Conservation (phyloP, 257 asterid species). For the Plantago elongata region DNA sequence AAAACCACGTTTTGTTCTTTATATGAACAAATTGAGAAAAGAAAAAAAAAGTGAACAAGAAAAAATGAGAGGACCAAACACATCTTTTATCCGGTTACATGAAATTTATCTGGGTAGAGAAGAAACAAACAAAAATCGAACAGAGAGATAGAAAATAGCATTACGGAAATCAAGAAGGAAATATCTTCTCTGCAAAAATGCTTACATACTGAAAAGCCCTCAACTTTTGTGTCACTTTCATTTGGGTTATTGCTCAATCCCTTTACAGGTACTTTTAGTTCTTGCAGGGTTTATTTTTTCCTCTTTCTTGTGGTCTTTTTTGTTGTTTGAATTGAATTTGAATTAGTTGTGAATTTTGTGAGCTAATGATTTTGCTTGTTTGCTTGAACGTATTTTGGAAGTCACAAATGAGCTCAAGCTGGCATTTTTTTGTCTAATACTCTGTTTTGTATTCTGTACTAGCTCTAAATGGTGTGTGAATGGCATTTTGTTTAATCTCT, state of each 20-base stretch:
- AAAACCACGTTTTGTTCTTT: background rate
- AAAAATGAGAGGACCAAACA: slow-evolving; percentile 29
- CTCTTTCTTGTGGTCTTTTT: background rate
- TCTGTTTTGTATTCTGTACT: background rate
- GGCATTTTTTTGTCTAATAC: background rate
- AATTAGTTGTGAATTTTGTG: background rate
- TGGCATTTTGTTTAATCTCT: background rate
- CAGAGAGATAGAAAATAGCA: background rate
- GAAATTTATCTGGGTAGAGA: background rate
- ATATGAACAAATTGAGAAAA: background rate
- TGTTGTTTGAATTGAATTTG: background rate
- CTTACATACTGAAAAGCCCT: slow-evolving; percentile 7
- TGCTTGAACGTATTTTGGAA: slow-evolving; percentile 1
- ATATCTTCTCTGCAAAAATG: slow-evolving; percentile 30
- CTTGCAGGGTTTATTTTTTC: slow-evolving; percentile 1
- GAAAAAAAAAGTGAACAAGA: background rate
- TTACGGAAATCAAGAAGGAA: slow-evolving; percentile 35
- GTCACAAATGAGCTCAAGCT: background rate
- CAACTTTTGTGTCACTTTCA: background rate
- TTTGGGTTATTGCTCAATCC: slow-evolving; percentile 12
- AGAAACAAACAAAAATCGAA: background rate
- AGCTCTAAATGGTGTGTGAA: background rate
- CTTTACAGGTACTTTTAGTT: slow-evolving; percentile 8
- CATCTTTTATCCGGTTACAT: slow-evolving; percentile 25
- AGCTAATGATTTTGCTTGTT: slow-evolving; percentile 1